phyloP scores from a whole-genome alignment of 768 basidiomycete species.

The Chalciporus pseudorubinellus region DNA sequence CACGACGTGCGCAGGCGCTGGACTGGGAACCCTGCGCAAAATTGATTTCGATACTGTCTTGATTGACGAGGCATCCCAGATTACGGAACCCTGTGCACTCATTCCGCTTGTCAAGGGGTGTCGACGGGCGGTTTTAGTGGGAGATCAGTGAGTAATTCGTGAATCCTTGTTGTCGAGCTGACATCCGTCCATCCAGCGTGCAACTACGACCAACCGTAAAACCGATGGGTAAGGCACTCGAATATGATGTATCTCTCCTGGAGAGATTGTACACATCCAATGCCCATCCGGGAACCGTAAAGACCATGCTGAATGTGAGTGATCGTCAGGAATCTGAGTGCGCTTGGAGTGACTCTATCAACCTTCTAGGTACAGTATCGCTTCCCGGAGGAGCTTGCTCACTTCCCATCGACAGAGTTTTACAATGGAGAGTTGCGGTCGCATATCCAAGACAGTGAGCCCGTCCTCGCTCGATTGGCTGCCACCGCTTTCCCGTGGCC shows the following conservation, averaged over 20 bases:
- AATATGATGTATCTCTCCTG: conserved; percentile 60
- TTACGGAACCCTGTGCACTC: conserved; percentile 63
- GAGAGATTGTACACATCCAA: conserved; percentile 52
- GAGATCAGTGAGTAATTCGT: conserved; percentile 57
- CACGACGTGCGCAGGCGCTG: conserved; percentile 65
- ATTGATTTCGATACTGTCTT: conserved; percentile 57
- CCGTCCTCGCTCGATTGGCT: conserved; percentile 37
- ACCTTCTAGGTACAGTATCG: conserved; percentile 55
- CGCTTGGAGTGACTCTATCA: not conserved
- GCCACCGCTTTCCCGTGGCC: conserved; percentile 61
- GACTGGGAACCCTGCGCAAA: conserved; percentile 55
- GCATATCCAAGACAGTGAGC: conserved; percentile 38
- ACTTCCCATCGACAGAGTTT: conserved; percentile 62
- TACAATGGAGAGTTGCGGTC: conserved; percentile 55
- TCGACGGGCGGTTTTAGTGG: conserved; percentile 56
- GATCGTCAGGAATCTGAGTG: not conserved
- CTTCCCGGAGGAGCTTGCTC: conserved; percentile 54
- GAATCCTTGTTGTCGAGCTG: not conserved
- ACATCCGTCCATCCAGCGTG: conserved; percentile 41
- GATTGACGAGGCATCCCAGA: conserved; percentile 71
- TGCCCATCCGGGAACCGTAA: conserved; percentile 36
- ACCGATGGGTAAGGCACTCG: conserved; percentile 53
- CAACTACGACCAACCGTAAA: conserved; percentile 66
- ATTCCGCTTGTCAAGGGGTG: conserved; percentile 69
- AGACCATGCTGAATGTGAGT: conserved; percentile 61